These are phyloP conservation scores for Senna siamea DNA, from an alignment of 306 rosid genomes.

Conservation along the genomic window DNA sequence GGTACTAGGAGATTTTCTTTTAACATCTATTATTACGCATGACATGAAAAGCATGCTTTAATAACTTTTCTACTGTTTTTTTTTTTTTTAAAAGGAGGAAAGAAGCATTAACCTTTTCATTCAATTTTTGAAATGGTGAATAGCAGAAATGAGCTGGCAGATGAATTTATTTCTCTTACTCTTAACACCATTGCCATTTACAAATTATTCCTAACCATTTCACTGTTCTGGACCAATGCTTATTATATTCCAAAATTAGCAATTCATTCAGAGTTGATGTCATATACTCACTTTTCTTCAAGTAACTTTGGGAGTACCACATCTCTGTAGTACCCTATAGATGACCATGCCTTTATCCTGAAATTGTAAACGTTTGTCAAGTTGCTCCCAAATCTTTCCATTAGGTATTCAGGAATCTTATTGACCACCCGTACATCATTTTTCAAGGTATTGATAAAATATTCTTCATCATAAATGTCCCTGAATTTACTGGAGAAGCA, in stretches of 20 bases:
- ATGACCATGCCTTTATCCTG: constrained; percentile 93
- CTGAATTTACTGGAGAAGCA: constrained; percentile 75
- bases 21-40: not conserved
- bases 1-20: no score
- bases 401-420: constrained; percentile 77
- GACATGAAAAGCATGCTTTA: not conserved
- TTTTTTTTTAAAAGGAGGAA: no score
- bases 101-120: not conserved
- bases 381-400: constrained; percentile 97
- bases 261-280: constrained; percentile 27
- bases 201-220: constrained; percentile 32
- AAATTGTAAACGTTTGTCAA: constrained; percentile 92
- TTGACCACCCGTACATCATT: constrained; percentile 85
- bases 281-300: constrained; percentile 83
- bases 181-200: constrained; percentile 14
- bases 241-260: not conserved
- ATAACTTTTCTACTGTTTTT: not conserved
- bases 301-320: constrained; percentile 87
- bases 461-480: constrained; percentile 90
- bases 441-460: constrained; percentile 66
- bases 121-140: not conserved
- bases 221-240: constrained; percentile 31
- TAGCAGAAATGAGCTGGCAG: not conserved
- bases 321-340: constrained; percentile 78
- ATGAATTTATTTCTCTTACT: not conserved